Percentiles rank a stretch among this genome's conserved stretches.
Evolutionary conservation across 192 early-diverging fungal genomes (phyloP).

Genomic region (Coemansia sp.): DNA sequence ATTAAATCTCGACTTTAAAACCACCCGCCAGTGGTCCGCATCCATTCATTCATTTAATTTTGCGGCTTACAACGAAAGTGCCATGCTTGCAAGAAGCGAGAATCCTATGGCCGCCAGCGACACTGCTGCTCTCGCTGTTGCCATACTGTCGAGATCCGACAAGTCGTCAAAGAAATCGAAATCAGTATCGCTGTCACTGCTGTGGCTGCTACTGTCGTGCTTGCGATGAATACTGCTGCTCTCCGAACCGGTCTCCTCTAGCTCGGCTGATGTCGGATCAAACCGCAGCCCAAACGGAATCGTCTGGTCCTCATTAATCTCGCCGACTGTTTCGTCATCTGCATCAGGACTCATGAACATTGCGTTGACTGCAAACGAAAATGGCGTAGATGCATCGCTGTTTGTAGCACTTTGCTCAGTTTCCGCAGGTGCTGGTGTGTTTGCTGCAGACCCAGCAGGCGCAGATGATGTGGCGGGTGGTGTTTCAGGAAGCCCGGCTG

Average conservation of each 20-base stretch:
- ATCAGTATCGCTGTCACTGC: slow-evolving; percentile 14
- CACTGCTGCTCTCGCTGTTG: slow-evolving; percentile 22
- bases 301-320: background rate
- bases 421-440: background rate
- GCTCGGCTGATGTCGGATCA: slow-evolving; percentile 11
- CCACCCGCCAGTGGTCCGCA: too few relatives aligned
- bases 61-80: background rate
- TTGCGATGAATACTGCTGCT: slow-evolving; percentile 3
- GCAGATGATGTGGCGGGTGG: background rate
- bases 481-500: slow-evolving; percentile 11
- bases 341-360: slow-evolving; percentile 14
- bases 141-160: slow-evolving; percentile 34
- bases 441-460: background rate
- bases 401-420: background rate
- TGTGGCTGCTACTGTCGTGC: slow-evolving; percentile 4
- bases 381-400: slow-evolving; percentile 11
- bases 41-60: background rate
- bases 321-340: background rate
- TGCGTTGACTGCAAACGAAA: slow-evolving; percentile 44
- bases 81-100: slow-evolving; percentile 12
- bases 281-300: slow-evolving; percentile 48
- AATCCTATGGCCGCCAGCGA: slow-evolving; percentile 46
- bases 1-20: too few relatives aligned
- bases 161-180: slow-evolving; percentile 27
- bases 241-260: background rate